A percentile compares a stretch with the other conserved stretches of the same genome.
Conservation (phyloP, 2,329 filamentous ascomycete genomes). For the Ophiostoma himal-ulmi region DNA sequence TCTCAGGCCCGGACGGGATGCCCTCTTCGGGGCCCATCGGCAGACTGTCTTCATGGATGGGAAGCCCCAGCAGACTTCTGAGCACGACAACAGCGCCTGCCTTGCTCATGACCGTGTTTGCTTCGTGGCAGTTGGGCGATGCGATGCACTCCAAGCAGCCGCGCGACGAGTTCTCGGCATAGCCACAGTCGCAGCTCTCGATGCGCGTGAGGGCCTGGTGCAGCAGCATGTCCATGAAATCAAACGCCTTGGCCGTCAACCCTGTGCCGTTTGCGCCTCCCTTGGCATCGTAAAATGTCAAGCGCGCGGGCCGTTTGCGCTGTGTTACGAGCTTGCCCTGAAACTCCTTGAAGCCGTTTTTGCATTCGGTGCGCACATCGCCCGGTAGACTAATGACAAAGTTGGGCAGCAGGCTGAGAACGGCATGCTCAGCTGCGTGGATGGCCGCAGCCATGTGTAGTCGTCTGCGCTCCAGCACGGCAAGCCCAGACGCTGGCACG, state of each 20-base stretch:
- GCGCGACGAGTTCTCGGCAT: constrained; percentile 79
- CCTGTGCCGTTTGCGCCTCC: constrained; percentile 78
- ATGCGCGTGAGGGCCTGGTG: constrained; percentile 70
- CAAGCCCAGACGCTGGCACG: constrained; percentile 70
- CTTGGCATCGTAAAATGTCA: constrained; percentile 95
- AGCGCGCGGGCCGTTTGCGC: constrained; percentile 75
- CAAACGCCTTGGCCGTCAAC: constrained; percentile 88
- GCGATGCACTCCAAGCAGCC: constrained; percentile 91
- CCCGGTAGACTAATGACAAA: constrained; percentile 86
- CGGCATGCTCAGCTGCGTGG: constrained; percentile 88
- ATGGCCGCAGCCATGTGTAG: constrained; percentile 85
- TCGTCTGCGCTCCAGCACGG: constrained; percentile 65
- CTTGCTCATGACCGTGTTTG: constrained; percentile 91
- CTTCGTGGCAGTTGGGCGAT: constrained; percentile 74
- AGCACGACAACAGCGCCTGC: constrained; percentile 78
- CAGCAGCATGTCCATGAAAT: constrained; percentile 77
- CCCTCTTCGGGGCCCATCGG: constrained; percentile 77
- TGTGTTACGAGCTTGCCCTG: constrained; percentile 42
- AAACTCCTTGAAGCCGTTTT: constrained; percentile 82
- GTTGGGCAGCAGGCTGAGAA: constrained; percentile 80
- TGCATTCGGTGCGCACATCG: constrained; percentile 92
- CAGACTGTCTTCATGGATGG: constrained; percentile 76
- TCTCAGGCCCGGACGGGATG: constrained; percentile 70
- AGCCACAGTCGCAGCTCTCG: constrained; percentile 58
- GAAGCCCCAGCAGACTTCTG: constrained; percentile 64